Base-by-base conservation (phyloP, 306 rosid genomes). In the Crataegus laevigata region DNA sequence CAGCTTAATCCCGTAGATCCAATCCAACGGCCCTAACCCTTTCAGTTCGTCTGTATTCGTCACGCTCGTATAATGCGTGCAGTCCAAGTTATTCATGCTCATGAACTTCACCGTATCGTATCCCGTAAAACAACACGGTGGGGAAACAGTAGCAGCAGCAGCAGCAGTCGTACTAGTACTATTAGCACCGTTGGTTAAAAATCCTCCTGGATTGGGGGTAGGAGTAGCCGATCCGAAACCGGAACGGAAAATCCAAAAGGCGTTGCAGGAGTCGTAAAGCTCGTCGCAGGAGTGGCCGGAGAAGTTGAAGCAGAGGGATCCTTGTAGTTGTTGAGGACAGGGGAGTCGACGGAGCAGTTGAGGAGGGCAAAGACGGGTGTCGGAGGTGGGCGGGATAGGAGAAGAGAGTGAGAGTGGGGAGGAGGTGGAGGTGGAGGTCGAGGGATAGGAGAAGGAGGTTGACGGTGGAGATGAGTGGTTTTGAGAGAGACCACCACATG, bases 31-130 rank as follows among this genome's bases (percentile, higher is more conserved):
- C 11, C 87, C 96, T 6, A 91, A 77, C 18, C 94, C 97, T 38
- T 72, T 82, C 78, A 94, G 28, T 24, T 71, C 74, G 38, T 85
- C 88, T 10, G 82, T 65, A 61, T 88, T 82, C 58, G 90, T 70
- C 85, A 94, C 89, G 17, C 90, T 84, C 0, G 98, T 91, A 50
- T 91, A 91, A 65, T 94, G 98, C 3, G 93, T 82, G 73, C 98
- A 94, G 74, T 94, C 98, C 90, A 94, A 71, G 8, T 91, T 85
- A 45, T 90, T 90, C 98, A 94, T 94, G 81, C 91, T 88, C 97
- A 91, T 94, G 64, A 83, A 86, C 81, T 78, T 91, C 78, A 94
- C 79, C 0, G 97, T 91, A 21, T 86, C 84, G 43, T 91, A 91
- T 17, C 85, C 84, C 0, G 98, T 90, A 68, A 91, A 94, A 66